Evolutionary conservation across 306 rosid genomes (phyloP), one percentile per base, ranked within the genome.

Genomic region (Inga oerstediana): DNA sequence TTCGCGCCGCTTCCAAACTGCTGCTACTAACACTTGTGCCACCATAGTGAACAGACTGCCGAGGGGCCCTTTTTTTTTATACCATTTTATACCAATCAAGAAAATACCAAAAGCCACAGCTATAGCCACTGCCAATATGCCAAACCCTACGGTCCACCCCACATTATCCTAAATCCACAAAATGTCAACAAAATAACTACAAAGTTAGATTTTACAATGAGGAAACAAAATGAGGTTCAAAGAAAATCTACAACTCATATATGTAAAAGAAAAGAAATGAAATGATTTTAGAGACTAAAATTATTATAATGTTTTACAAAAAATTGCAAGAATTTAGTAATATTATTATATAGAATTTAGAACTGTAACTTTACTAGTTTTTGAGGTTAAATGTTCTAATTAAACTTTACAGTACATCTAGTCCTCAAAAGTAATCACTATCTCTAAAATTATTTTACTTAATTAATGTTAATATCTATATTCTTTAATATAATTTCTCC

Each of bases 91-190:
- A 27, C 93, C 91, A 2, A 74, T 1, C 52, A 90, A 7, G 71
- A 88, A 88, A 16, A 84, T 22, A 2, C 16, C 37, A 3, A 90
- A 54, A 10, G 91, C 78, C 52, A 61, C 78, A 2, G 58, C 88
- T 79, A 88, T 11, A 2, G 82, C 86, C 46, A 15, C 86, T 10
- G 85, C 83, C 74, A 88, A 65, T 24, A 88, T 14, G 10, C 89
- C 85, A 43, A 84, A 88, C 19, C 90, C 86, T 3, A 65, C 48
- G 0, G 71, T 87, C 93, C 93, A 88, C 76, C 93, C 79, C 3
- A 90, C 72, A 59, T 90, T 86, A 20, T 90, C 93, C 91, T 90
- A 49, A 39, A 39, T n/a, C 5, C 39, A 27, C 0, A 72, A 62
- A 45, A 45, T 45, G 58, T 45, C 76, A 59, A 59, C 68, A 24